phyloP scores from a whole-genome alignment of 306 rosid genomes.

The Prinsepia uniflora region DNA sequence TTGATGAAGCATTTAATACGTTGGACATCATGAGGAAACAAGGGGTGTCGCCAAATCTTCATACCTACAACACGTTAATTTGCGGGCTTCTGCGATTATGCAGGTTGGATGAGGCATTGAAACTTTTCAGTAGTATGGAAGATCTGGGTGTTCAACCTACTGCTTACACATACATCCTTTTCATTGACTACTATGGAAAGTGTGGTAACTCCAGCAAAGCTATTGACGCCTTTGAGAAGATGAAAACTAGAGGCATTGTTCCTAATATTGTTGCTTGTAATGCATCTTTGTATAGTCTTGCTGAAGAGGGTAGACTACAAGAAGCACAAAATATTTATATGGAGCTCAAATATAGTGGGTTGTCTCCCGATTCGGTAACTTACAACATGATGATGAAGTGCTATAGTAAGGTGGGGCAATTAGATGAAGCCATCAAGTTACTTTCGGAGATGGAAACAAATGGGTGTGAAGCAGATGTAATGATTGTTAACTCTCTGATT shows the following conservation, averaged over 20 bases:
- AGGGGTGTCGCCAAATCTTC: slow-evolving; percentile 78
- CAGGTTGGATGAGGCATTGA: slow-evolving; percentile 70
- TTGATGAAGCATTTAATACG: slow-evolving; percentile 61
- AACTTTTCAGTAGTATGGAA: slow-evolving; percentile 63
- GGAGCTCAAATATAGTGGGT: slow-evolving; percentile 66
- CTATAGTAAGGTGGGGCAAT: slow-evolving; percentile 73
- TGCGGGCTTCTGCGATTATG: slow-evolving; percentile 60
- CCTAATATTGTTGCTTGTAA: slow-evolving; percentile 84
- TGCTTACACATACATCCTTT: slow-evolving; percentile 74
- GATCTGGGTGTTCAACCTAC: slow-evolving; percentile 66
- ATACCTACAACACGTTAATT: slow-evolving; percentile 76
- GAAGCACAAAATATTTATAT: slow-evolving; percentile 69
- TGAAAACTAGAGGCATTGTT: slow-evolving; percentile 73
- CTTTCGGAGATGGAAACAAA: slow-evolving; percentile 60
- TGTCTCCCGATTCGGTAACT: slow-evolving; percentile 78
- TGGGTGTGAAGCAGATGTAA: slow-evolving; percentile 82
- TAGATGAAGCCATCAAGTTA: slow-evolving; percentile 69
- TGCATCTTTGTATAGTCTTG: slow-evolving; percentile 80
- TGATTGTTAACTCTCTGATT: slow-evolving; percentile 71
- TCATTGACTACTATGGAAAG: slow-evolving; percentile 88
- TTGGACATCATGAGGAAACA: slow-evolving; percentile 59
- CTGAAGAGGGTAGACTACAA: slow-evolving; percentile 61
- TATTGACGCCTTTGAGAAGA: slow-evolving; percentile 63
- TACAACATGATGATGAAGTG: slow-evolving; percentile 95
- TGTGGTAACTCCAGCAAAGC: slow-evolving; percentile 76